Evolutionary conservation across 148 eudicot genomes (phyloP), one percentile per base, ranked within the genome.

Genomic region (Amaranthus hypochondriacus): DNA sequence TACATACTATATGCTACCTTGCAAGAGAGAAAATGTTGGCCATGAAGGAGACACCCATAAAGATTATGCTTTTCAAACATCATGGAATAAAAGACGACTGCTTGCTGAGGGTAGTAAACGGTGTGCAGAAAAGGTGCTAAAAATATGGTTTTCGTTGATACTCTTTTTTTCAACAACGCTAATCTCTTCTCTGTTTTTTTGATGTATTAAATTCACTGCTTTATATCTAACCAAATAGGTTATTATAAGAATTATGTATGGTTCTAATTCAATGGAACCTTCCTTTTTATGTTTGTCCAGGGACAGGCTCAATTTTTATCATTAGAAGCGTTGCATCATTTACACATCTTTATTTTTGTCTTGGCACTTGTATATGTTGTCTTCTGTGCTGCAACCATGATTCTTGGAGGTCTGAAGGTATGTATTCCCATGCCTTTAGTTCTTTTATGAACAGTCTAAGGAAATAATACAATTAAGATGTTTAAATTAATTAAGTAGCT

Each of bases 331-430:
- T 49, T 92, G 52, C 98, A 95, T 81, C 98, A 95, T 73, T 94
- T 95, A 53, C 97, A 95, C 82, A 95, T 90, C 63, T 92, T 95
- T 81, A 90, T 95, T 79, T 95, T 95, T 79, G 92, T 92, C 53
- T 73, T 95, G 75, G 98, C 98, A 9, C 84, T 95, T 70, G 96
- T 85, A 48, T 92, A 92, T 78, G 92, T 95, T 68, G 9, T 85
- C 74, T 95, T 84, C 78, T 87, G 93, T 78, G 97, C 87, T 59
- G 74, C 81, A 50, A 95, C 96, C 74, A 84, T 95, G 98, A 79
- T 90, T 84, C 96, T 95, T 72, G 98, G 91, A 62, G 87, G 92
- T 48, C 75, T 84, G n/a, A 90, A 87, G 93, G 98, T 91, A 81
- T 75, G 65, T 50, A 71, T 28, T 71, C 61, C 61, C 5, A 68